Percentiles rank a stretch among this genome's conserved stretches.
Conservation (phyloP, 108 stramenopile genomes). For the Cyclotella choctawhatcheeana region DNA sequence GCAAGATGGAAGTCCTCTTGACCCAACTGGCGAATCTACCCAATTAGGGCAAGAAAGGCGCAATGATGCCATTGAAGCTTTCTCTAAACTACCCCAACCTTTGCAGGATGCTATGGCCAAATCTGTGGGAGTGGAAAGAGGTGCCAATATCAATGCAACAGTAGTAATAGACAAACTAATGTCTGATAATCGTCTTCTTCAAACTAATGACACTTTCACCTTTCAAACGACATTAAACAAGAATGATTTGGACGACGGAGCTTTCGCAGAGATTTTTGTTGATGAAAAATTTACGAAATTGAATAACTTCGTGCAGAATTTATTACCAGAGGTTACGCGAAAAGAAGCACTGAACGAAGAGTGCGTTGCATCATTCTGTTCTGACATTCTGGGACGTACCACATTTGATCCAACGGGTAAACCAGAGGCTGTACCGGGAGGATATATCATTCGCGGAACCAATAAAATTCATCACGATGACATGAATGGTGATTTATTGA, state of each 20-base stretch:
- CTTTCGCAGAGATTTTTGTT: constrained; percentile 37
- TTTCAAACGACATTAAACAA: constrained; percentile 21
- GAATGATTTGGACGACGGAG: constrained; percentile 38
- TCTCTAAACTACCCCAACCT: constrained; percentile 32
- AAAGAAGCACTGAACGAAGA: constrained; percentile 55
- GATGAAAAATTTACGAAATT: constrained; percentile 71
- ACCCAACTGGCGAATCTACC: not conserved
- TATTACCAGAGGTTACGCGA: constrained; percentile 59
- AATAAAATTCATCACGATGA: constrained; percentile 33
- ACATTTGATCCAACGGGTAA: constrained; percentile 65
- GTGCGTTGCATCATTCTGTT: constrained; percentile 50
- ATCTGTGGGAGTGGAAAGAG: constrained; percentile 35
- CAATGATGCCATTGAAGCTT: constrained; percentile 38
- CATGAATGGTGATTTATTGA: constrained; percentile 51
- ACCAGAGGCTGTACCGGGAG: constrained; percentile 70
- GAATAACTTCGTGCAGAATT: constrained; percentile 55
- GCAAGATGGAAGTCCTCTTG: no score
- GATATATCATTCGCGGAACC: constrained; percentile 69
- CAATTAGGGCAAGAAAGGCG: constrained; percentile 45
- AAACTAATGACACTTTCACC: constrained; percentile 35
- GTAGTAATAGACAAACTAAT: constrained; percentile 44
- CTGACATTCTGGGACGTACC: constrained; percentile 54
- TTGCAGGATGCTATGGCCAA: constrained; percentile 53
- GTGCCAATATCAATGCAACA: constrained; percentile 48
- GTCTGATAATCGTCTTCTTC: constrained; percentile 32